phyloP scores from a whole-genome alignment of 768 basidiomycete species.

The Tricholoma matsutake region DNA sequence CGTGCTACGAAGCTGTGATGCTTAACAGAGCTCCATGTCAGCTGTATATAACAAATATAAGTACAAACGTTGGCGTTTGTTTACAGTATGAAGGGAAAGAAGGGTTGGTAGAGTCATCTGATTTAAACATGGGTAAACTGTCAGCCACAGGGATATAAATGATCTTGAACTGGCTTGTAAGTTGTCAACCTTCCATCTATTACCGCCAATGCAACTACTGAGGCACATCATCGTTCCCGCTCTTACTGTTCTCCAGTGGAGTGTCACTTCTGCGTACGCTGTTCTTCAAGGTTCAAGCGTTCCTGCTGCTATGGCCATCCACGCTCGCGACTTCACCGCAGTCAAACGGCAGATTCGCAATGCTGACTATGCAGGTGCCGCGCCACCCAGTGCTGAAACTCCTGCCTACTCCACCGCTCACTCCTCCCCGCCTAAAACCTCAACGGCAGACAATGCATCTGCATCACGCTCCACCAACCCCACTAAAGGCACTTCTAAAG shows the following conservation, averaged over 20 bases:
- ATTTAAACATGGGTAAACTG: neutral
- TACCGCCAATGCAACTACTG: conserved; percentile 7
- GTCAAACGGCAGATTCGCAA: conserved; percentile 9
- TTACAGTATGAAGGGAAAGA: too few relatives aligned
- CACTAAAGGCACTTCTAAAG: neutral
- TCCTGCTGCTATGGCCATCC: neutral
- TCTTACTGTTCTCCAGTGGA: conserved; percentile 13
- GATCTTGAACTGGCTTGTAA: neutral
- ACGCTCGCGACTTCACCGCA: neutral
- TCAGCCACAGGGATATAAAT: neutral
- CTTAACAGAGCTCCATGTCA: too few relatives aligned
- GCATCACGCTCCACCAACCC: neutral
- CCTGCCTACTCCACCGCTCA: neutral
- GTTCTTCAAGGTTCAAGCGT: neutral
- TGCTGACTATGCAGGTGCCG: conserved; percentile 12
- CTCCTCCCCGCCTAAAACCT: neutral
- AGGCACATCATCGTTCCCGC: conserved; percentile 9
- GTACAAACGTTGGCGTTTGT: too few relatives aligned
- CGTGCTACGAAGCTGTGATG: too few relatives aligned
- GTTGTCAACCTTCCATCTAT: neutral
- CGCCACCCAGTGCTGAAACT: neutral
- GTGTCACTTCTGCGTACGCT: conserved; percentile 7
- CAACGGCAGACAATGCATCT: neutral
- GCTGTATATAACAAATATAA: too few relatives aligned
- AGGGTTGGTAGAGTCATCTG: too few relatives aligned